Conservation (phyloP, 139 green algal genomes). For the Nannochloris sp. region DNA sequence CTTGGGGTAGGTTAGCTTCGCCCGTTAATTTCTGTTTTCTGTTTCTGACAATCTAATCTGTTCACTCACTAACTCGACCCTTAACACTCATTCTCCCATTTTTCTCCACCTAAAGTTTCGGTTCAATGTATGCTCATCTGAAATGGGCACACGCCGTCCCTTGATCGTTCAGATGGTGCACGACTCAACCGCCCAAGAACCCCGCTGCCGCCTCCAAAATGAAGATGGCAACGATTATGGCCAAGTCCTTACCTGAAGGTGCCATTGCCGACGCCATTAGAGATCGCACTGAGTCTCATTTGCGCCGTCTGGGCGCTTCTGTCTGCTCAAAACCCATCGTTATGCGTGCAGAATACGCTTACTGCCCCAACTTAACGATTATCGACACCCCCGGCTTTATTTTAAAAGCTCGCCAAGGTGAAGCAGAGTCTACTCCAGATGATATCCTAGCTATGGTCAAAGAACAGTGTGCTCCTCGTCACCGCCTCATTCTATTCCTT, state of each 20-base stretch:
- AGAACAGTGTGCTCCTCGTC: slow-evolving; percentile 61
- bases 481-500: slow-evolving; percentile 93
- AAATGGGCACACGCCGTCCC: slow-evolving; percentile 84
- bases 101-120: slow-evolving; percentile 49
- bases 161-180: slow-evolving; percentile 71
- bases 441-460: slow-evolving; percentile 93
- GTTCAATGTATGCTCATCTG: slow-evolving; percentile 84
- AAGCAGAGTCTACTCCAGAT: slow-evolving; percentile 76
- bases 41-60: not conserved
- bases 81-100: slow-evolving; percentile 5
- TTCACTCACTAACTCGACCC: not conserved
- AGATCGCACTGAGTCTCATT: slow-evolving; percentile 70
- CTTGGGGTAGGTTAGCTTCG: slow-evolving; percentile 70
- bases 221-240: slow-evolving; percentile 78
- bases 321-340: slow-evolving; percentile 70
- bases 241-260: slow-evolving; percentile 51
- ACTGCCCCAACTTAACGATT: slow-evolving; percentile 87
- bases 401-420: slow-evolving; percentile 74
- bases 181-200: slow-evolving; percentile 58
- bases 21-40: too few relatives aligned
- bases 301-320: slow-evolving; percentile 53
- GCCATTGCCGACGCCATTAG: slow-evolving; percentile 72
- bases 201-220: slow-evolving; percentile 77
- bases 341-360: slow-evolving; percentile 56
- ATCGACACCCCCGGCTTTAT: slow-evolving; percentile 94